Conservation (phyloP, 225 moss, liverwort and hornwort species). For the Marchantia polymorpha region DNA sequence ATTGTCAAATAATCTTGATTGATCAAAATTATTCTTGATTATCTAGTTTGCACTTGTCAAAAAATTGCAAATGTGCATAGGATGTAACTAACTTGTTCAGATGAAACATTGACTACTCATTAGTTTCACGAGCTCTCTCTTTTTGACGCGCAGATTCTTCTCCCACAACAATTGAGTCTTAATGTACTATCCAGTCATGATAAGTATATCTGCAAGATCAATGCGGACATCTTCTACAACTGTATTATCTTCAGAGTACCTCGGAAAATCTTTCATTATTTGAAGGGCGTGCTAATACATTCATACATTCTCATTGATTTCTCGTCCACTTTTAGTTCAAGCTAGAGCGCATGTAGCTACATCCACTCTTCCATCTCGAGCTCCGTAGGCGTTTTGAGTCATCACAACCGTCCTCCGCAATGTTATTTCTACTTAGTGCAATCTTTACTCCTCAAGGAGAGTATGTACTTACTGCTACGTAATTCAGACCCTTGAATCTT, state of each 20-base stretch:
- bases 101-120: constrained; percentile 60
- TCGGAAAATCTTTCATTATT: constrained; percentile 65
- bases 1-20: too few relatives aligned
- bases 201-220: constrained; percentile 75
- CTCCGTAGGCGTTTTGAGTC: constrained; percentile 56
- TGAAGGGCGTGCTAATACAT: constrained; percentile 65
- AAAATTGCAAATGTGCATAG: constrained; percentile 58
- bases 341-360: constrained; percentile 84
- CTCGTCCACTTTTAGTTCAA: constrained; percentile 59
- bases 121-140: constrained; percentile 51
- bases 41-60: constrained; percentile 71
- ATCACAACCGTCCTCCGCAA: constrained; percentile 67
- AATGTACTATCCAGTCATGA: constrained; percentile 58
- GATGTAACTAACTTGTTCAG: constrained; percentile 71
- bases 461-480: constrained; percentile 67
- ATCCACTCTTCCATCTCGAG: constrained; percentile 66
- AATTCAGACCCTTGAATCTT: constrained; percentile 47
- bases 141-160: constrained; percentile 60
- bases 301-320: constrained; percentile 64
- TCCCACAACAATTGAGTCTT: constrained; percentile 80
- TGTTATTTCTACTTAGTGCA: constrained; percentile 53
- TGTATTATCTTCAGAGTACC: constrained; percentile 65
- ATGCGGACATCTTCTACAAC: constrained; percentile 71
- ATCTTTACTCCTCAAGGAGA: constrained; percentile 56
- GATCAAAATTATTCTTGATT: too few relatives aligned